Conservation (phyloP, 495 filamentous ascomycete species). For the Talaromyces adpressus region DNA sequence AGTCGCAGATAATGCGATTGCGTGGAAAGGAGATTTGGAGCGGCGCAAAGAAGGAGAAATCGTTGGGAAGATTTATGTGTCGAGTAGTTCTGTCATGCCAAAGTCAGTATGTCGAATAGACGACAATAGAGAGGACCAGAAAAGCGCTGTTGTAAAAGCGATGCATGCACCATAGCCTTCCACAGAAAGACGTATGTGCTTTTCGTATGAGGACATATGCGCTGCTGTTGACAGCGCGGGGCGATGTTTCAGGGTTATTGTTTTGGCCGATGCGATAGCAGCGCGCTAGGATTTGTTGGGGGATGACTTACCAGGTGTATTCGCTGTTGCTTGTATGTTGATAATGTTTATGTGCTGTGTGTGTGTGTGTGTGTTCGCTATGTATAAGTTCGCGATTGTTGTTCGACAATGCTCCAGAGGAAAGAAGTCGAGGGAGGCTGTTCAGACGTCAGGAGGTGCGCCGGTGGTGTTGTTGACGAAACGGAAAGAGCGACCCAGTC, state of each 20-base stretch:
- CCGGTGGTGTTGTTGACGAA: neutral
- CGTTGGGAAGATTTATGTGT: neutral
- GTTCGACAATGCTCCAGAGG: neutral
- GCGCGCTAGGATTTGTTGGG: neutral
- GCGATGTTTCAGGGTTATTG: neutral
- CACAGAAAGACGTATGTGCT: neutral
- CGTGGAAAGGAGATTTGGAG: neutral
- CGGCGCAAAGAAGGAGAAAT: neutral
- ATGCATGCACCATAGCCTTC: neutral
- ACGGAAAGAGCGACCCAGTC: neutral
- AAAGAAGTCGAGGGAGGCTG: neutral
- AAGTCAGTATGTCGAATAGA: neutral
- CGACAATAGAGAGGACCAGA: neutral
- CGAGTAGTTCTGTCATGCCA: neutral
- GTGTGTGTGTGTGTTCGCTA: neutral
- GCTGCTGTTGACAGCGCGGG: neutral
- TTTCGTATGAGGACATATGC: neutral
- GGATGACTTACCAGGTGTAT: neutral
- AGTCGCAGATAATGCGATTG: neutral
- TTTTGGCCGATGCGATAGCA: neutral
- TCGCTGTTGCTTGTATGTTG: neutral
- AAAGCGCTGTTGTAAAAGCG: neutral
- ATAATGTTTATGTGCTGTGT: neutral
- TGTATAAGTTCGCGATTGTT: neutral
- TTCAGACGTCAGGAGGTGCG: neutral